Percentiles rank a stretch among this genome's conserved stretches.
phyloP scores from a whole-genome alignment of 306 rosid genomes.

The Sphenostylis stenocarpa region DNA sequence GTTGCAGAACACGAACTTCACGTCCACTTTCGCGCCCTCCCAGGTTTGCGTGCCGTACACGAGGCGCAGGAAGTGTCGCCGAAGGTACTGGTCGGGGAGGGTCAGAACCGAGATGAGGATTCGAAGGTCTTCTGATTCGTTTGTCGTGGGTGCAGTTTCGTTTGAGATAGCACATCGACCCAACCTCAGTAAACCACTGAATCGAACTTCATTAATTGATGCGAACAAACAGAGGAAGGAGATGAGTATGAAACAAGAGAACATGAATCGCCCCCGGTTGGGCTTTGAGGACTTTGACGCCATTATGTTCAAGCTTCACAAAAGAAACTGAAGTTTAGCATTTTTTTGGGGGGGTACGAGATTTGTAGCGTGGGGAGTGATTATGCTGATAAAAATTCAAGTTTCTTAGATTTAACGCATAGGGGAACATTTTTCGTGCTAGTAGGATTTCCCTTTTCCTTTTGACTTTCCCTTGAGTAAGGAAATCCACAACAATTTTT shows the following conservation, averaged over 20 bases:
- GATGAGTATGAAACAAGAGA: slow-evolving; percentile 53
- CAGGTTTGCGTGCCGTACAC: slow-evolving; percentile 73
- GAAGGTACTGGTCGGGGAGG: slow-evolving; percentile 87
- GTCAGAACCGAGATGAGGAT: slow-evolving; percentile 82
- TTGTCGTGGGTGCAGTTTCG: background rate
- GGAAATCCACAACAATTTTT: too few species aligned
- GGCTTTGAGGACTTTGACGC: slow-evolving; percentile 38
- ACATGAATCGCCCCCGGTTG: slow-evolving; percentile 45
- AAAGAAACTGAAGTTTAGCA: background rate
- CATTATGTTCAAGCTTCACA: background rate
- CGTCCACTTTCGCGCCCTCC: slow-evolving; percentile 60
- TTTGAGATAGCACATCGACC: slow-evolving; percentile 41
- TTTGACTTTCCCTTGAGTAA: slow-evolving; percentile 47
- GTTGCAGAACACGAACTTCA: slow-evolving; percentile 88
- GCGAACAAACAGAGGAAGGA: slow-evolving; percentile 69
- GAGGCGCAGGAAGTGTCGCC: slow-evolving; percentile 90
- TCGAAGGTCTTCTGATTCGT: slow-evolving; percentile 43
- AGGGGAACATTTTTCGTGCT: slow-evolving; percentile 47
- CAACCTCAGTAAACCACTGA: slow-evolving; percentile 41
- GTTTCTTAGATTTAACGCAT: slow-evolving; percentile 58
- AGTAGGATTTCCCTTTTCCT: slow-evolving; percentile 42
- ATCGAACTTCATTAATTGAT: slow-evolving; percentile 68
- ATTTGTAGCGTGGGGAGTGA: background rate
- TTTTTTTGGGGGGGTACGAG: background rate
- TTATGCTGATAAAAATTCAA: slow-evolving; percentile 30